These are phyloP conservation scores for Saccharum spontaneum DNA, from an alignment of 176 grass and related monocot species.

Conservation along the genomic window DNA sequence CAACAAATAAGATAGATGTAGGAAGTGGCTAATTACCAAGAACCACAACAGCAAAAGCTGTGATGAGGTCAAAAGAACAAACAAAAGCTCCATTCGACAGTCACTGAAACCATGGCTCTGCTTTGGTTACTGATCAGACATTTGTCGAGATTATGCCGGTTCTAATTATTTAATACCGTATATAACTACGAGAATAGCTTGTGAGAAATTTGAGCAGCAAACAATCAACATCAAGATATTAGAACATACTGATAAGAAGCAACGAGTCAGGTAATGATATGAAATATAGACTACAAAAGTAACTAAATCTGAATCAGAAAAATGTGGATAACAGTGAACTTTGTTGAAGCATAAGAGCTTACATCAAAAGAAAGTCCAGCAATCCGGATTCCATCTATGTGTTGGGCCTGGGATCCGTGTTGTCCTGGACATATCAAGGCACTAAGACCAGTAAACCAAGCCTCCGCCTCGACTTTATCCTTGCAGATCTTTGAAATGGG, in stretches of 20 bases:
- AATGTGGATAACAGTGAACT: background rate
- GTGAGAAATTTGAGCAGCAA: background rate
- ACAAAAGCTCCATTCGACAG: background rate
- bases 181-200: background rate
- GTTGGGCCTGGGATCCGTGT: constrained; percentile 33
- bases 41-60: background rate
- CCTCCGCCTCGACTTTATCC: constrained; percentile 86
- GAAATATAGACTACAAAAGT: background rate
- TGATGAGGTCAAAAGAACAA: constrained; percentile 8
- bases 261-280: background rate
- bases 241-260: background rate
- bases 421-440: constrained; percentile 68
- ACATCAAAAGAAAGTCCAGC: constrained; percentile 65
- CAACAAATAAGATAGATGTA: background rate
- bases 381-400: constrained; percentile 43
- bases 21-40: background rate
- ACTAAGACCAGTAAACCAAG: constrained; percentile 81
- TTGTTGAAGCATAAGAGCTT: constrained; percentile 20
- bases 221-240: background rate
- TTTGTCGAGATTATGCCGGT: background rate
- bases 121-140: background rate
- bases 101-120: background rate
- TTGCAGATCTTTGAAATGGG: constrained; percentile 75
- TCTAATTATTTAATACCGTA: background rate
- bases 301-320: background rate